Percentiles rank a stretch among this genome's conserved stretches.
Evolutionary conservation across 2,329 filamentous ascomycete species (phyloP).

Genomic region (Talaromyces sp.): DNA sequence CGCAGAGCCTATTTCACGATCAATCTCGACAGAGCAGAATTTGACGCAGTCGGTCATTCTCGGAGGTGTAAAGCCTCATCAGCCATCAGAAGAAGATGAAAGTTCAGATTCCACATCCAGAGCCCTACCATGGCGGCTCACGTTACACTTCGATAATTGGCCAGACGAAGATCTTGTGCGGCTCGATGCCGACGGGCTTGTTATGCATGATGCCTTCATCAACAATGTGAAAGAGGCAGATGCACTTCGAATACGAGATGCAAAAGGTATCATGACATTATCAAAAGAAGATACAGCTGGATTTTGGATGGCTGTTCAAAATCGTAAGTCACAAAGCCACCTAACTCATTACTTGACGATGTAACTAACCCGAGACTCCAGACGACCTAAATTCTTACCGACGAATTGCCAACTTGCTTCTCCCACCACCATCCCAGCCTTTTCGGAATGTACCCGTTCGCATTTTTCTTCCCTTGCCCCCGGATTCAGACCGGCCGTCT

Average conservation of each 20-base stretch:
- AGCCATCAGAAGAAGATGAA: conserved; percentile 5
- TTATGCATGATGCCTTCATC: conserved; percentile 60
- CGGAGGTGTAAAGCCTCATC: neutral
- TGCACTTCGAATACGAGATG: conserved; percentile 80
- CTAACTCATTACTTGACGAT: neutral
- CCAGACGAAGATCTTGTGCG: conserved; percentile 53
- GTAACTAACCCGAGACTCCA: neutral
- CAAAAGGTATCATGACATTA: conserved; percentile 83
- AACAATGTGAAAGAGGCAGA: conserved; percentile 76
- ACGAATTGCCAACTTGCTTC: conserved; percentile 69
- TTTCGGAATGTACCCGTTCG: conserved; percentile 82
- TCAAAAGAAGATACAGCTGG: conserved; percentile 77
- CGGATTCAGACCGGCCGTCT: conserved; percentile 43
- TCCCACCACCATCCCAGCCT: conserved; percentile 60
- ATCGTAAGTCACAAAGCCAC: conserved; percentile 47
- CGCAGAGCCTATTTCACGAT: conserved; percentile 38
- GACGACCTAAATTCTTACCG: conserved; percentile 69
- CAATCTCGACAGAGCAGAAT: conserved; percentile 10
- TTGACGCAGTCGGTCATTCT: conserved; percentile 13
- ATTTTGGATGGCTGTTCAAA: conserved; percentile 73
- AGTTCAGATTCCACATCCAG: conserved; percentile 13
- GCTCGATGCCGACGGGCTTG: conserved; percentile 49
- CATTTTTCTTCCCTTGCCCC: conserved; percentile 70
- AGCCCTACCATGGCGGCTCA: conserved; percentile 57
- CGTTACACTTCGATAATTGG: conserved; percentile 55